These are phyloP conservation scores for Blastocystis sp. DNA, from an alignment of 352 stramenopile species.

Conservation along the genomic window DNA sequence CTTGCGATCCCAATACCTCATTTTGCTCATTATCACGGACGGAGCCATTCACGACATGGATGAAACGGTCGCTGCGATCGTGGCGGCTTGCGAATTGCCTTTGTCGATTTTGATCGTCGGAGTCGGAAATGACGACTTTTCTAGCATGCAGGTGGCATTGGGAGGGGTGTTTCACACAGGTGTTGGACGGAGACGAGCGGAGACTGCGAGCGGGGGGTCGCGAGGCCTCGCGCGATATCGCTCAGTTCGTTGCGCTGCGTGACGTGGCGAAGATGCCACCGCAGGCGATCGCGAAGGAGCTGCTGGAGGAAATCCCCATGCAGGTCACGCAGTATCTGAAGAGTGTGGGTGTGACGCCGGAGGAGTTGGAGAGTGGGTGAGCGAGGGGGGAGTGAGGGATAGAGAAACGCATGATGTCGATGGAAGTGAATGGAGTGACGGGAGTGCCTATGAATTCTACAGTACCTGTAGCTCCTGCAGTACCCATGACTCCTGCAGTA, in stretches of 20 bases:
- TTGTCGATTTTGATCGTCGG: conserved; percentile 69
- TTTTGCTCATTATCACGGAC: conserved; percentile 75
- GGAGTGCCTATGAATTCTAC: too few species aligned
- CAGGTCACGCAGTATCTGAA: conserved; percentile 72
- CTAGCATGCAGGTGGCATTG: conserved; percentile 62
- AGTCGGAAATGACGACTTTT: conserved; percentile 68
- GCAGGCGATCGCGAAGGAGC: conserved; percentile 62
- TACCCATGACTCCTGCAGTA: too few species aligned
- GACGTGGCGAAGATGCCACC: background rate
- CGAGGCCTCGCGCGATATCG: conserved; percentile 62
- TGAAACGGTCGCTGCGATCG: conserved; percentile 57
- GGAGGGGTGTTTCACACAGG: conserved; percentile 9
- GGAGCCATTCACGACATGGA: conserved; percentile 77
- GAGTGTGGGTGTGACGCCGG: conserved; percentile 64
- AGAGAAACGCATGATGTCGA: too few species aligned
- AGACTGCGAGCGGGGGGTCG: conserved; percentile 63
- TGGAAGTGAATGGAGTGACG: too few species aligned
- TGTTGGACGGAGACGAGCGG: conserved; percentile 66
- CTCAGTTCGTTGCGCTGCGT: conserved; percentile 31
- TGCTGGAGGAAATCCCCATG: conserved; percentile 68
- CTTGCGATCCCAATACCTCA: conserved; percentile 68
- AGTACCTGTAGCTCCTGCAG: too few species aligned
- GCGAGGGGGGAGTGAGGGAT: background rate
- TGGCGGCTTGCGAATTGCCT: conserved; percentile 55
- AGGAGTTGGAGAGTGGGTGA: background rate